phyloP scores from a whole-genome alignment of 441 rosid species.

The Arabidopsis lyrata region DNA sequence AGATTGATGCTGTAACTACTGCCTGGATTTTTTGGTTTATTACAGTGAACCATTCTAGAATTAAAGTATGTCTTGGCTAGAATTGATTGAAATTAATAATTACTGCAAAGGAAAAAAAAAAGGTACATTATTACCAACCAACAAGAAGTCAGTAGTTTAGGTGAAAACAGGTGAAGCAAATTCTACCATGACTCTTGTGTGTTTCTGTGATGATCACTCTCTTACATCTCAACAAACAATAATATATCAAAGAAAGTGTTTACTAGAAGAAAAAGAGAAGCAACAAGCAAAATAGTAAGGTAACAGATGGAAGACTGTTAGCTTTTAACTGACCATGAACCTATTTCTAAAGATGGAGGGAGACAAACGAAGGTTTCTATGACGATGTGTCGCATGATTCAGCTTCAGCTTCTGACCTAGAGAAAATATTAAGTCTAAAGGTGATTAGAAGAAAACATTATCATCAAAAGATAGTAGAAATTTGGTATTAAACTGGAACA shows the following conservation, averaged over 20 bases:
- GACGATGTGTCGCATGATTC: conserved; percentile 22
- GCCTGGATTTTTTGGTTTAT: not conserved
- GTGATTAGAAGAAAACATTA: not conserved
- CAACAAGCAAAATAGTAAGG: not conserved
- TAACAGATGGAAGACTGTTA: conserved; percentile 18
- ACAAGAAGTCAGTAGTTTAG: conserved; percentile 24
- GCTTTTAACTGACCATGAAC: conserved; percentile 21
- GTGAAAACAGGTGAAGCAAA: conserved; percentile 29
- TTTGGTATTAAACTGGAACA: conserved; percentile 6
- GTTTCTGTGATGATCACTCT: conserved; percentile 16
- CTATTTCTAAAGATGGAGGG: conserved; percentile 4
- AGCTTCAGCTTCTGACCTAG: conserved; percentile 35
- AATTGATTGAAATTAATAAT: not conserved
- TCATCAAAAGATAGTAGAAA: not conserved
- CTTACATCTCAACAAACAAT: conserved; percentile 20
- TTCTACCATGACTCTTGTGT: conserved; percentile 2
- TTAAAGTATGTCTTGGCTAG: not conserved
- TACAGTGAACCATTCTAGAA: not conserved
- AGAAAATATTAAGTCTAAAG: not conserved
- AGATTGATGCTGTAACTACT: conserved; percentile 18
- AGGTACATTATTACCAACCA: conserved; percentile 16
- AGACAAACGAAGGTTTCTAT: not conserved
- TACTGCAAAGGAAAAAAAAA: conserved; percentile 3
- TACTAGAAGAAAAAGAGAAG: not conserved
- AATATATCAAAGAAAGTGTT: conserved; percentile 17